Base-by-base conservation (phyloP, 306 rosid genomes). In the Pterocarpus santalinus region DNA sequence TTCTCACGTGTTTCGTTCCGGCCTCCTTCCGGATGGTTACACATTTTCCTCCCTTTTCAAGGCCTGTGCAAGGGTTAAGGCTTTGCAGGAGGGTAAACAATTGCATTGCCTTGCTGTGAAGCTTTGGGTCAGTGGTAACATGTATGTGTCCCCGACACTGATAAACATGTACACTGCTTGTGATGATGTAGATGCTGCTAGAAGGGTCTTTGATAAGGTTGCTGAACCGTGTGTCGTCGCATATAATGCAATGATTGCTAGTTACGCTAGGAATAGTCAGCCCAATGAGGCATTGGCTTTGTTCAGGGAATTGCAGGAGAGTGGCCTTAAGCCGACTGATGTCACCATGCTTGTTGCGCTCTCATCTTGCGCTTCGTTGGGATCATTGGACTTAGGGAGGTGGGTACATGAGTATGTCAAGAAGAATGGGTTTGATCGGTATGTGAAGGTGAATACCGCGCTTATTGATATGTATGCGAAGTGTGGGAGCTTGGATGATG, bases 321-420 rank as follows among this genome's bases (percentile, higher is more conserved):
- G 68, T 36, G 82, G 86, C 51, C 85, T 92, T 63, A 78, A 72
- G 88, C 91, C 98, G 2, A 92, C 90, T 30, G 92, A 91, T 70
- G 97, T 94, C 39, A 94, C 97, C 73, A 81, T 92, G 92, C 97
- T 94, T 72, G 84, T 93, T 52, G 87, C 57, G 0, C 97, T 94
- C 77, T 88, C 91, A 0, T 92, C 94, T 1, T 92, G 95, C 30
- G 88, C 95, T 80, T 68, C 92, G 87, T 79, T 90, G 10, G 97
- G 98, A 49, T 88, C 97, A 2, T 75, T 92, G 63, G 92, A 90
- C 60, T 79, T 94, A 52, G 98, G 95, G 65, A 92, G 84, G 88
- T 94, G 98, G 97, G 83, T 90, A 49, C 91, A 94, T 80, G 98
- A 94, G 81, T 94, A 89, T 78, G 90, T 92, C 70, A 90, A 90